Evolutionary conservation across 2,329 filamentous ascomycete species (phyloP), one percentile per base, ranked within the genome.

Genomic region (Acephala macrosclerotiorum): DNA sequence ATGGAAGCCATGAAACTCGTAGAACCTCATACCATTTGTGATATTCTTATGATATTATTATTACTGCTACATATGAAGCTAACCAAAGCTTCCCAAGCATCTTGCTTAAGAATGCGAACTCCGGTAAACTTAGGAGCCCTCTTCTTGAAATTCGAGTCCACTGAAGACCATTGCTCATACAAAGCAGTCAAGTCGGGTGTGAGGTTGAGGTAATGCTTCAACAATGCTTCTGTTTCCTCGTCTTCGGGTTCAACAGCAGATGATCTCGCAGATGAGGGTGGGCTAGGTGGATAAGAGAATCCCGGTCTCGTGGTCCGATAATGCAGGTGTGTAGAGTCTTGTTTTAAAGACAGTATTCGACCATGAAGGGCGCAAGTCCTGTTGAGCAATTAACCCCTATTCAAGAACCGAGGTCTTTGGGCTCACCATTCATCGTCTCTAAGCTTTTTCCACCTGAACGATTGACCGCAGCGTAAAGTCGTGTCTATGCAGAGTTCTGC

Each of bases 61-160:
- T 99, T 99, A 79, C 94, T 97, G 79, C 94, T 97, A 84, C 96
- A 99, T 70, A 99, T 99, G 79, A 99, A 99, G 64, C 91, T 90
- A 26, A 99, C 83, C 25, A 99, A 83, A 0, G 96, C 89, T 79
- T 99, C 96, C 96, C 96, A 99, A 0, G 95, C 90, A 81, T 97
- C 94, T 80, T 99, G 96, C 73, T 91, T 92, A 53, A 99, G 81
- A 70, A 99, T 97, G 25, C 96, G 89, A 63, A 99, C 91, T 14
- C 96, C 96, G 0, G 91, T 90, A 77, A 99, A 99, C 63, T 90
- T 89, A 0, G 92, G 90, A 0, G 96, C 95, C 71, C 92, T 93
- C 75, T 90, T 91, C 73, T 89, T 91, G 80, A 99, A 99, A 77
- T 98, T 97, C 29, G 90, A 79, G 76, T 99, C 96, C 3, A 89